Base-by-base conservation (phyloP, 2,329 filamentous ascomycete genomes). In the Metarhizium humberi region DNA sequence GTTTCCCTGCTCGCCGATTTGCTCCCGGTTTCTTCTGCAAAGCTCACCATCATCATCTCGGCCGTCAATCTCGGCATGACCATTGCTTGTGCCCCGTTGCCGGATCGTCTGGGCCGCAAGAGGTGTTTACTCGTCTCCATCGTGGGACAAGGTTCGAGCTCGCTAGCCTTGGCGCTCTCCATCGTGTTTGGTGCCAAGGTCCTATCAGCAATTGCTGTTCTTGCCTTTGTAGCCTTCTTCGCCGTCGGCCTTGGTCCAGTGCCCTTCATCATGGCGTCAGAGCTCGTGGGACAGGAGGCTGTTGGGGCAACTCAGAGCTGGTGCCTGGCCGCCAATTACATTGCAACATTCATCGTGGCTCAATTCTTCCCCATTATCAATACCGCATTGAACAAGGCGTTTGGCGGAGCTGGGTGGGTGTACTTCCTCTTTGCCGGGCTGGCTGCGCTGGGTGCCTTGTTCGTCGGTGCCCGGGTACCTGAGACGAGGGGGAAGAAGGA, bases 361-460 rank as follows among this genome's bases (percentile, higher is more conserved):
- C 91, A 96, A 64, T 95, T 96, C 72, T 96, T 99, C 75, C 92
- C 94, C 0, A 80, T 96, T 20, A 71, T 95, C 58, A 95, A 95
- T 66, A 81, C 83, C 47, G 81, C 80, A 3, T 72, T 96, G 52
- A 92, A 86, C 64, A 67, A 72, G 0, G 64, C 70, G 3, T 68
- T 85, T 11, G 82, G 88, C 0, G 87, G 86, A 0, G 80, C 85
- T 3, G 92, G 92, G 1, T 88, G 86, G 75, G 87, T 94, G 0
- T 99, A 95, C 67, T 95, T 94, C 67, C 78, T 96, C n/a, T 99
- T 99, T 69, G 85, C 90, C 0, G 85, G 69, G 0, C 72, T 95
- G 57, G 91, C 90, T 0, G 75, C 77, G 0, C 63, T 87, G 1
- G 88, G 87, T 55, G 86, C 82, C 1, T 57, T 79, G 0, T 96